Conservation (phyloP, 2,329 filamentous ascomycete species). For the Hymenoscyphus scutula region DNA sequence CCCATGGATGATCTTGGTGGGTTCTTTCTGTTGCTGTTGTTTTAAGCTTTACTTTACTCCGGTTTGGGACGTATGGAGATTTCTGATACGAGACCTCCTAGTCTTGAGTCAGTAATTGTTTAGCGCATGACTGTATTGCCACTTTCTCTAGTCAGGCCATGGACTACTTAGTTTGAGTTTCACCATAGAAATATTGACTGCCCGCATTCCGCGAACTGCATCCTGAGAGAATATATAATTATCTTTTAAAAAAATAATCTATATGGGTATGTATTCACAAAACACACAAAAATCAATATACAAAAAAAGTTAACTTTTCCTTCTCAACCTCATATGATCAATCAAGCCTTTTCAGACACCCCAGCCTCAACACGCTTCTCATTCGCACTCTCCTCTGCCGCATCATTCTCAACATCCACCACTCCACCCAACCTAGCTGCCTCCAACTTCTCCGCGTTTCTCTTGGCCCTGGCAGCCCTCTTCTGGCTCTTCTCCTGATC, state of each 20-base stretch:
- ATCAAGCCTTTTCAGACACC: constrained; percentile 1
- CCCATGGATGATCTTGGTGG: background rate
- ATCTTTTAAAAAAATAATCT: background rate
- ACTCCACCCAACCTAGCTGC: constrained; percentile 14
- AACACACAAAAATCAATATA: background rate
- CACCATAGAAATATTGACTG: too few species aligned
- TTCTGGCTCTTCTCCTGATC: constrained; percentile 33
- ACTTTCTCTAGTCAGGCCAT: background rate
- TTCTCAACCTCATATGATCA: background rate
- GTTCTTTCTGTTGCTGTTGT: background rate
- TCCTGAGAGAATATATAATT: background rate
- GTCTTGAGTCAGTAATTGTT: background rate
- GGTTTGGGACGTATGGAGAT: background rate
- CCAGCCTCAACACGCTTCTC: constrained; percentile 4
- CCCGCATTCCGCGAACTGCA: too few species aligned
- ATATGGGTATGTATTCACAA: constrained; percentile 3
- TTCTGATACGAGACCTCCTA: too few species aligned
- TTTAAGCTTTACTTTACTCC: background rate
- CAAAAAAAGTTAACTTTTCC: background rate
- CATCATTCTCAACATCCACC: constrained; percentile 13
- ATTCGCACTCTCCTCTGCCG: background rate
- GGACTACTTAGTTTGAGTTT: background rate
- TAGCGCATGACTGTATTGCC: background rate
- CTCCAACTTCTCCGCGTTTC: constrained; percentile 12
- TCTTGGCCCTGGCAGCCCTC: constrained; percentile 24